Evolutionary conservation across 2,329 filamentous ascomycete species (phyloP), one percentile per base, ranked within the genome.

Genomic region (Talaromyces sp.): DNA sequence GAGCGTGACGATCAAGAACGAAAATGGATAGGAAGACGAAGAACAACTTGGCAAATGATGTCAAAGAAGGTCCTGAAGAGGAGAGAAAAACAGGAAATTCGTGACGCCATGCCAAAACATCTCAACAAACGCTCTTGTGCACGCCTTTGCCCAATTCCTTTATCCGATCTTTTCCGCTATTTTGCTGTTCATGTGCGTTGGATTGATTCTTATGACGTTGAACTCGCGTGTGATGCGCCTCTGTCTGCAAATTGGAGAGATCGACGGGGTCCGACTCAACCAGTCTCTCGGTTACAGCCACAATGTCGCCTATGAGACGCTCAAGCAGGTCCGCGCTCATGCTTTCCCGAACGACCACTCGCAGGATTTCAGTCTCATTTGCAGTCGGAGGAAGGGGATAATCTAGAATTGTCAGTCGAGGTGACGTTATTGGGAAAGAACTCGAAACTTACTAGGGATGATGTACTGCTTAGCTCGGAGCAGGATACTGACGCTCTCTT

Each of bases 281-380:
- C 62, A 89, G 70, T 52, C 72, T 79, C 75, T 89, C 84, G 3
- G 87, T 89, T 7, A 87, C 82, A 9, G 78, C 71, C 62, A 82
- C 81, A 33, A 89, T 82, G 70, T 89, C 87, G 1, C 80, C 76
- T 47, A 90, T 81, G 28, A 90, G 76, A 2, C 84, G 75, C 71
- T 89, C 85, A 28, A 90, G 77, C 55, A 90, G 76, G 69, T 89
- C 87, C n/a, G 88, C 74, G n/a, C 81, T 85, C 84, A 90, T 85
- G 67, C 78, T 85, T 73, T 90, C 87, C 53, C 87, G 80, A 7
- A 90, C 80, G 3, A 89, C 87, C 0, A 89, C 81, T n/a, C 88
- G 78, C 58, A 90, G 73, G 63, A 89, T 90, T 72, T 90, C 86
- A 0, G 77, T 87, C 58, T 82, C 78, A 17, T 87, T 82, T 69